Evolutionary conservation across 768 basidiomycete genomes (phyloP).

Genomic region (Psilocybe azurescens): DNA sequence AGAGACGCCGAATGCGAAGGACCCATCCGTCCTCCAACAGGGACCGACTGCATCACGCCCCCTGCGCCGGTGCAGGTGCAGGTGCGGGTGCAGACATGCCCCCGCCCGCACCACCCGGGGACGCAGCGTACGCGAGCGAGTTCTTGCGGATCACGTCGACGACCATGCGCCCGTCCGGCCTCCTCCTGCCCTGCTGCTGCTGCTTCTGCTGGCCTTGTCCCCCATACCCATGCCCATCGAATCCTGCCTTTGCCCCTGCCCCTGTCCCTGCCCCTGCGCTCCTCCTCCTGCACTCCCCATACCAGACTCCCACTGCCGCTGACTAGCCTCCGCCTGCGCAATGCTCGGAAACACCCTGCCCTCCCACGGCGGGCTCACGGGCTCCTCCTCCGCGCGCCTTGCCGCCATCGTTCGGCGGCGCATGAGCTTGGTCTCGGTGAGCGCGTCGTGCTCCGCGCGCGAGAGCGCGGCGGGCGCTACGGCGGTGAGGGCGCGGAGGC

Average conservation of each 20-base stretch:
- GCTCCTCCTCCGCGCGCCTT: slow-evolving; percentile 43
- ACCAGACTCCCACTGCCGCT: too few species aligned
- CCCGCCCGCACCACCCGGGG: too few species aligned
- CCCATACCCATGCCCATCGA: too few species aligned
- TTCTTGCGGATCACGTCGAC: slow-evolving; percentile 61
- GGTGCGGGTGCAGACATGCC: too few species aligned
- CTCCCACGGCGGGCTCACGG: slow-evolving; percentile 32
- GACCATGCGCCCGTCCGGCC: slow-evolving; percentile 47
- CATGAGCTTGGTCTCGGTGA: slow-evolving; percentile 82
- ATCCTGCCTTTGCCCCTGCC: slow-evolving; percentile 14
- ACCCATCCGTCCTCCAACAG: too few species aligned
- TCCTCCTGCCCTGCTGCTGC: slow-evolving; percentile 10
- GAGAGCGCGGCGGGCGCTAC: slow-evolving; percentile 72
- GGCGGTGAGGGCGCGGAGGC: slow-evolving; percentile 68
- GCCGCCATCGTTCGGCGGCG: slow-evolving; percentile 79
- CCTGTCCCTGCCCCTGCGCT: slow-evolving; percentile 4
- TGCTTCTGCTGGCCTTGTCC: not conserved
- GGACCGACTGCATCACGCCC: too few species aligned
- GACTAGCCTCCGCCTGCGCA: not conserved
- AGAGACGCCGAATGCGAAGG: too few species aligned
- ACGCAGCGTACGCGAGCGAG: slow-evolving; percentile 32
- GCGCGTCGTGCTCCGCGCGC: slow-evolving; percentile 77
- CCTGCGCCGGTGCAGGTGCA: too few species aligned
- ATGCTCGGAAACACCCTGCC: slow-evolving; percentile 29
- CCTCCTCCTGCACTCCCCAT: not conserved